phyloP scores from a whole-genome alignment of 139 green algal species.

The Chlorella sp. region DNA sequence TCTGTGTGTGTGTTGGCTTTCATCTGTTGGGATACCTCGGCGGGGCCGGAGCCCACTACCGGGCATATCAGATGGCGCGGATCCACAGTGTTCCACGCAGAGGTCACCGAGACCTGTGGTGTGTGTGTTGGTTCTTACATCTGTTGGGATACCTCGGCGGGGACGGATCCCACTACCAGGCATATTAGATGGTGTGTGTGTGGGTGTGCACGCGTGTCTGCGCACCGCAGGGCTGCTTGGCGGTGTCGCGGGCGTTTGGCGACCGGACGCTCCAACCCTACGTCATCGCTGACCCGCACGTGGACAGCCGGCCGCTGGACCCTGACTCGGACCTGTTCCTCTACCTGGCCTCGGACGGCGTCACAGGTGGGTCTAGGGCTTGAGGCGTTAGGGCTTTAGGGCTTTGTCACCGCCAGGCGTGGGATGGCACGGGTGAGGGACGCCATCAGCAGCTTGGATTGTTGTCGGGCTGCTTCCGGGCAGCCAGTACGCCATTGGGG shows the following conservation, averaged over 20 bases:
- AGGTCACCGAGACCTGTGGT: no score
- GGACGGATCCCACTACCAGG: no score
- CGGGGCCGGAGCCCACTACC: no score
- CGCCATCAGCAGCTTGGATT: neutral
- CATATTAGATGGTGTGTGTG: no score
- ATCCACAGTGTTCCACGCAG: no score
- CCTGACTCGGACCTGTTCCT: slow-evolving; percentile 13
- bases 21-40: no score
- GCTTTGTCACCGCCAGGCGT: neutral
- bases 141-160: no score
- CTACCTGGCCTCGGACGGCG: slow-evolving; percentile 21
- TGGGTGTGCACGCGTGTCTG: no score
- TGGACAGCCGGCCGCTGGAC: slow-evolving; percentile 3
- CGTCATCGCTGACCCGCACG: slow-evolving; percentile 18
- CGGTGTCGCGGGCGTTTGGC: slow-evolving; percentile 20
- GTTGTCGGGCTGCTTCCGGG: neutral
- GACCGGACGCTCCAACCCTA: slow-evolving; percentile 19
- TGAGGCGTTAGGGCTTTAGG: no score
- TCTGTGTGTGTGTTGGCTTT: no score
- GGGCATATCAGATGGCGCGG: no score
- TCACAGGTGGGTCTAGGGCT: slow-evolving; percentile 2
- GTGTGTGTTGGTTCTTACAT: no score
- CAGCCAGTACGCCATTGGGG: neutral
- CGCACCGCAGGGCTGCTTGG: slow-evolving; percentile 22
- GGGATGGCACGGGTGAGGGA: neutral